Conservation (phyloP, 2,329 filamentous ascomycete genomes). For the Penicillium concentricum region DNA sequence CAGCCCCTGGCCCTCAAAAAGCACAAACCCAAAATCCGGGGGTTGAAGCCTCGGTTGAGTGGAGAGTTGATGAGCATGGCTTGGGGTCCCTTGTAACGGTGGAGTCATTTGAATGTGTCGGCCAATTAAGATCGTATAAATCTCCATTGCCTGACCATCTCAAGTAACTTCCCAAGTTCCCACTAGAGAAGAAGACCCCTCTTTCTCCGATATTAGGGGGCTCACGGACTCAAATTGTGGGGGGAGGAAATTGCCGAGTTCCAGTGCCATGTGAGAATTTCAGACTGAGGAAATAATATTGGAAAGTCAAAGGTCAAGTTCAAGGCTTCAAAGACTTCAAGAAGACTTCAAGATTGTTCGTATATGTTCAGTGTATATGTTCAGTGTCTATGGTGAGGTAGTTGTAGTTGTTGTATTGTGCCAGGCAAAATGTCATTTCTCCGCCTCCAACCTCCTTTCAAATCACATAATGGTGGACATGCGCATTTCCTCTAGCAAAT, state of each 20-base stretch:
- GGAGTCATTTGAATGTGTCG: neutral
- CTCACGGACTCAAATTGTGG: neutral
- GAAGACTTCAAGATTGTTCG: too few relatives aligned
- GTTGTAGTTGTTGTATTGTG: neutral
- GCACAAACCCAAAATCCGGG: neutral
- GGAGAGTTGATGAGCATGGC: neutral
- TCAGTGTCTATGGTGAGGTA: too few relatives aligned
- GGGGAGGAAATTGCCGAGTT: constrained; percentile 12
- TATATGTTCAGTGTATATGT: too few relatives aligned
- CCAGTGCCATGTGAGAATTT: constrained; percentile 16
- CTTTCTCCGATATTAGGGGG: constrained; percentile 1
- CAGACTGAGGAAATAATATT: neutral
- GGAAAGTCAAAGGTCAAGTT: neutral
- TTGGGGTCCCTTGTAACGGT: neutral
- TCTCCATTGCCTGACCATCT: neutral
- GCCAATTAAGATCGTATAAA: neutral
- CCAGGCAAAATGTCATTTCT: neutral
- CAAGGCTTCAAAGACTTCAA: neutral
- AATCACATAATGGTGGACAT: neutral
- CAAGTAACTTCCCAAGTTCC: neutral
- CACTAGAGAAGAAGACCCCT: neutral
- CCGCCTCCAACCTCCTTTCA: neutral
- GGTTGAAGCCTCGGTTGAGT: constrained; percentile 1
- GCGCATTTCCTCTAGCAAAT: constrained; percentile 8
- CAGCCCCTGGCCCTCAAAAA: neutral